phyloP scores from a whole-genome alignment of 176 grass and related monocot genomes.

The Melocanna baccifera region DNA sequence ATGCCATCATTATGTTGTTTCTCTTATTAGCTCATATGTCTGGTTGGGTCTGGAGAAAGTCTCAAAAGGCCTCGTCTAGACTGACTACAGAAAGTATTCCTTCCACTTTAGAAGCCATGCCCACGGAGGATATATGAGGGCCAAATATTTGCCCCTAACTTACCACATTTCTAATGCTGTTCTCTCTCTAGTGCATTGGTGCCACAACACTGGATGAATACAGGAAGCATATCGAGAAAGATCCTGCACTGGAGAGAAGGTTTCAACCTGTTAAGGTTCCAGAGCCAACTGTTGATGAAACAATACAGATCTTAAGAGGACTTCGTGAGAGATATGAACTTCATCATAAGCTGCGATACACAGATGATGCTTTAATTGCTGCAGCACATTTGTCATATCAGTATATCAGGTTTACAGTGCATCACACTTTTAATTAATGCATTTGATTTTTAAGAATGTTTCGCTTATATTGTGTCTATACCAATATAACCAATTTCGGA shows the following conservation, averaged over 20 bases:
- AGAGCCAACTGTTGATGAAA: constrained; percentile 96
- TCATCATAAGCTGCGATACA: constrained; percentile 90
- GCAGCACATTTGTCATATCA: constrained; percentile 91
- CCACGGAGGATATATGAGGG: neutral
- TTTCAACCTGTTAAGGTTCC: constrained; percentile 98
- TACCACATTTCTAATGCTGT: constrained; percentile 19
- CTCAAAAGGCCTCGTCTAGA: neutral
- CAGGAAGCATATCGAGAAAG: constrained; percentile 98
- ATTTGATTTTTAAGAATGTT: neutral
- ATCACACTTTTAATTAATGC: neutral
- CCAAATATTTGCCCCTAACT: neutral
- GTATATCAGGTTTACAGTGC: constrained; percentile 73
- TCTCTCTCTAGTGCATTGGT: constrained; percentile 85
- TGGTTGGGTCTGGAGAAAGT: constrained; percentile 7
- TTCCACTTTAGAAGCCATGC: neutral
- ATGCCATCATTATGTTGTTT: constrained; percentile 2
- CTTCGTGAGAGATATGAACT: constrained; percentile 97
- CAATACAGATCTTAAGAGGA: constrained; percentile 90
- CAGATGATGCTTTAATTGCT: constrained; percentile 83
- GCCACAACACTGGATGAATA: constrained; percentile 96
- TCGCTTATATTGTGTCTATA: neutral
- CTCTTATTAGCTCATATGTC: neutral
- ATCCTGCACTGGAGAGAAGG: constrained; percentile 89
- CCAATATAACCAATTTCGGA: neutral
- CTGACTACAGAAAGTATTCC: neutral